Base-by-base conservation (phyloP, 2,329 filamentous ascomycete genomes). In the Sclerotinia spermophila region DNA sequence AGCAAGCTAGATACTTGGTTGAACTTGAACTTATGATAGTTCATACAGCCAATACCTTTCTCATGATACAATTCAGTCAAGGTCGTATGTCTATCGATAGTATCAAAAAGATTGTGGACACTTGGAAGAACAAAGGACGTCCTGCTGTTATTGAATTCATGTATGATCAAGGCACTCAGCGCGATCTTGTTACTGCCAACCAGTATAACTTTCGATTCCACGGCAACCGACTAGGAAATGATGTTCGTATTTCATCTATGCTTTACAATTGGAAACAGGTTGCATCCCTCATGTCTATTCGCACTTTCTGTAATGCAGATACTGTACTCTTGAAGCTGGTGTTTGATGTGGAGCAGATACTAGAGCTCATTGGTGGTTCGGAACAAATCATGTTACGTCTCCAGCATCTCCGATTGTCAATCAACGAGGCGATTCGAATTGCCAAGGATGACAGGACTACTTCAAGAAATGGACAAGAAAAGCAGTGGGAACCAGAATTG, bases 101-200 rank as follows among this genome's bases (percentile, higher is more conserved):
- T 5, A 75, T 79, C 48, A 79, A 77, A 70, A 78, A 76, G 69
- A 75, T 73, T 2, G 74, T 76, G n/a, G 77, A 79, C 38, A 65
- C 59, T 11, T 79, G 84, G 84, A 79, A 77, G 44, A 79, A 80
- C 2, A 84, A 83, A 70, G 84, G 84, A 64, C 79, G 84, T 17
- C 82, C 83, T 24, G 79, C 81, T 55, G 84, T 86, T 33, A 78
- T 82, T 13, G 82, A 86, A 71, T 86, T 86, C 75, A 82, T 82
- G 73, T 86, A 84, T 73, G 84, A 86, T 75, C 83, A 85, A 75
- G 76, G 77, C 30, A 86, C 83, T 13, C 85, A 87, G 74, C 80
- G 81, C 17, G 80, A 83, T 30, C 76, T 87, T 7, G 81, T 86
- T 69, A 73, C 80, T 17, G 77, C 79, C 60, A 85, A 86, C 72